A percentile compares a stretch with the other conserved stretches of the same genome.
Evolutionary conservation across 176 grass and related monocot species (phyloP).

Genomic region (Lolium perenne): DNA sequence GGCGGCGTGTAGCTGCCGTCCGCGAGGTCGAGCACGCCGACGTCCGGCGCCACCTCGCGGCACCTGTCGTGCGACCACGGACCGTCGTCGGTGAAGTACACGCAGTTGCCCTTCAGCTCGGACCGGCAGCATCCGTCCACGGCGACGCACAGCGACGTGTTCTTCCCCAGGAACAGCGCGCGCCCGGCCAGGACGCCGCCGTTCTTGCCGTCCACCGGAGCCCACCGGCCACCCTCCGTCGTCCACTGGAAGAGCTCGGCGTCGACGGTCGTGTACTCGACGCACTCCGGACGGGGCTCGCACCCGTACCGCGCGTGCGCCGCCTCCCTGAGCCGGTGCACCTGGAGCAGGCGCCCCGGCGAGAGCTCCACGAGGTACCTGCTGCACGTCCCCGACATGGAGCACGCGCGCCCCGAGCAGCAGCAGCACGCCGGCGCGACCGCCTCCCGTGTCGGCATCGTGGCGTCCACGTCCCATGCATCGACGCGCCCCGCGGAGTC

Average conservation of each 20-base stretch:
- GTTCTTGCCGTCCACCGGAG: neutral
- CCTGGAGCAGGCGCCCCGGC: conserved; percentile 48
- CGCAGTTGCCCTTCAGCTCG: conserved; percentile 35
- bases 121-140: neutral
- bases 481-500: conserved; percentile 49
- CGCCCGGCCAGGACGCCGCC: conserved; percentile 5
- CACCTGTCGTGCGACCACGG: conserved; percentile 61
- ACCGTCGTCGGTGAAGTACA: conserved; percentile 71
- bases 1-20: conserved; percentile 47
- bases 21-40: conserved; percentile 58
- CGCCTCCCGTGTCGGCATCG: neutral
- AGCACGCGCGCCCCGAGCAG: conserved; percentile 29
- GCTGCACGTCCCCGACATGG: conserved; percentile 36
- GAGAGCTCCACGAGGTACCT: conserved; percentile 71
- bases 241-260: conserved; percentile 59
- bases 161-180: conserved; percentile 66
- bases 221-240: neutral
- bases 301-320: conserved; percentile 39
- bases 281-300: conserved; percentile 52
- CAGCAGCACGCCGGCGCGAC: conserved; percentile 42
- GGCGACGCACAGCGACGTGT: conserved; percentile 45
- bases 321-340: conserved; percentile 39
- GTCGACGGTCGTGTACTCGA: conserved; percentile 55
- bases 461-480: conserved; percentile 22
- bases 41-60: conserved; percentile 61